Evolutionary conservation across 495 filamentous ascomycete genomes (phyloP).

Genomic region (Talaromyces proteolyticus): DNA sequence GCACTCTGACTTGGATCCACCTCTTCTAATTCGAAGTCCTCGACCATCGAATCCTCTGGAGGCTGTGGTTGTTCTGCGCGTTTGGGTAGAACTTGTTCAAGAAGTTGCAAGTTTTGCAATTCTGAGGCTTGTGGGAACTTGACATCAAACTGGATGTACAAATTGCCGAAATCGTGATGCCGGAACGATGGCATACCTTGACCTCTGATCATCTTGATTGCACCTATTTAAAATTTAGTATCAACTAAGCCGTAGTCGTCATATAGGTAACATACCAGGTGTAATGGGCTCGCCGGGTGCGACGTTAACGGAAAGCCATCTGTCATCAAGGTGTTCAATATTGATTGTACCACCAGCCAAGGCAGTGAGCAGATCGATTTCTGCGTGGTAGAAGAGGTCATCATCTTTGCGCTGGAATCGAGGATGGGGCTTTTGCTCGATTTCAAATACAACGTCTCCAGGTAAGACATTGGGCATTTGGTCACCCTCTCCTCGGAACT

Average conservation of each 20-base stretch:
- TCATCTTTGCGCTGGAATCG: constrained; percentile 96
- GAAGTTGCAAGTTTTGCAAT: constrained; percentile 47
- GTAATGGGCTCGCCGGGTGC: constrained; percentile 89
- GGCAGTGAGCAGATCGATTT: constrained; percentile 94
- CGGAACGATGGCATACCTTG: constrained; percentile 98
- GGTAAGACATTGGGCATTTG: constrained; percentile 89
- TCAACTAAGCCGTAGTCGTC: constrained; percentile 1
- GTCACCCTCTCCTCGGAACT: constrained; percentile 94
- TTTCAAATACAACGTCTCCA: constrained; percentile 95
- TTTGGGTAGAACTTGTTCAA: constrained; percentile 77
- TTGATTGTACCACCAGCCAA: constrained; percentile 82
- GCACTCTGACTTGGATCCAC: constrained; percentile 63
- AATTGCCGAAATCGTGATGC: constrained; percentile 93
- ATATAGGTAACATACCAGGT: constrained; percentile 61
- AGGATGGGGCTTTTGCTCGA: constrained; percentile 93
- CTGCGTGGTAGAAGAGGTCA: constrained; percentile 90
- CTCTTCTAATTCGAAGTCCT: constrained; percentile 78
- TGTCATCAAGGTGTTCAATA: constrained; percentile 94
- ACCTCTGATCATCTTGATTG: constrained; percentile 89
- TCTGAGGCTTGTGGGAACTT: constrained; percentile 75
- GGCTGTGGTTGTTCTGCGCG: constrained; percentile 54
- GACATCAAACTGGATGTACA: constrained; percentile 96
- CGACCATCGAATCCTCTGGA: constrained; percentile 79
- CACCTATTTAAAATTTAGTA: constrained; percentile 44
- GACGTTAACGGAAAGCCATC: constrained; percentile 90